Conservation (phyloP, 805 yeast species). For the Groenewaldozyma salmanticensis region DNA sequence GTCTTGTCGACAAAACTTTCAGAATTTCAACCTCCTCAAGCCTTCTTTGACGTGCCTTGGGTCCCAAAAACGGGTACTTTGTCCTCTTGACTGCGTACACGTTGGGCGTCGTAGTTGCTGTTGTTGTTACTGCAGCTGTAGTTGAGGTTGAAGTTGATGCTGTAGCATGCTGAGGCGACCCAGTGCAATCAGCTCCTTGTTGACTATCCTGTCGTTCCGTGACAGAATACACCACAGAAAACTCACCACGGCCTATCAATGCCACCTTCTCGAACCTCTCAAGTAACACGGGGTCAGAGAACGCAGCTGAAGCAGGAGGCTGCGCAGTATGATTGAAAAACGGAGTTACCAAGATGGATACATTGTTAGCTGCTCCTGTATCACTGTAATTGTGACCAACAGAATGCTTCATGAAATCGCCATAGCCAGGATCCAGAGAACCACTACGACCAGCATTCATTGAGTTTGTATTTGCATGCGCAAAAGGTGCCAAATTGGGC, state of each 20-base stretch:
- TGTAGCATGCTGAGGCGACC: conserved; percentile 22
- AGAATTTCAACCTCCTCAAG: conserved; percentile 67
- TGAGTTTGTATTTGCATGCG: neutral
- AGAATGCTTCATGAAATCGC: too few relatives aligned
- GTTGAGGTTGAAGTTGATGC: conserved; percentile 9
- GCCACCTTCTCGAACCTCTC: conserved; percentile 55
- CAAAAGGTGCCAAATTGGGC: neutral
- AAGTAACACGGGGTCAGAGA: conserved; percentile 26
- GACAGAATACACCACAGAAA: conserved; percentile 80
- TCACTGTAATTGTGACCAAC: too few relatives aligned
- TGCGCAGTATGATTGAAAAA: neutral
- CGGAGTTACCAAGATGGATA: neutral
- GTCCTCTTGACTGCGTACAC: conserved; percentile 83
- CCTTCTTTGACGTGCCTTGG: conserved; percentile 50
- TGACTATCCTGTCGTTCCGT: conserved; percentile 38
- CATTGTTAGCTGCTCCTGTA: neutral
- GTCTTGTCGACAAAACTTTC: conserved; percentile 16
- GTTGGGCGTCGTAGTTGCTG: too few relatives aligned
- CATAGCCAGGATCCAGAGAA: neutral
- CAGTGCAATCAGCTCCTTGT: conserved; percentile 4
- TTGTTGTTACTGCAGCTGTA: too few relatives aligned
- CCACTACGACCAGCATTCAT: neutral
- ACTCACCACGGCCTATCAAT: conserved; percentile 76
- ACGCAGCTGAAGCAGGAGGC: neutral
- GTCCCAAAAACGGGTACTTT: conserved; percentile 52